A percentile compares a stretch with the other conserved stretches of the same genome.
These are phyloP conservation scores for Apiotrichum veenhuisii DNA, from an alignment of 1,284 basidiomycete genomes.

Conservation along the genomic window DNA sequence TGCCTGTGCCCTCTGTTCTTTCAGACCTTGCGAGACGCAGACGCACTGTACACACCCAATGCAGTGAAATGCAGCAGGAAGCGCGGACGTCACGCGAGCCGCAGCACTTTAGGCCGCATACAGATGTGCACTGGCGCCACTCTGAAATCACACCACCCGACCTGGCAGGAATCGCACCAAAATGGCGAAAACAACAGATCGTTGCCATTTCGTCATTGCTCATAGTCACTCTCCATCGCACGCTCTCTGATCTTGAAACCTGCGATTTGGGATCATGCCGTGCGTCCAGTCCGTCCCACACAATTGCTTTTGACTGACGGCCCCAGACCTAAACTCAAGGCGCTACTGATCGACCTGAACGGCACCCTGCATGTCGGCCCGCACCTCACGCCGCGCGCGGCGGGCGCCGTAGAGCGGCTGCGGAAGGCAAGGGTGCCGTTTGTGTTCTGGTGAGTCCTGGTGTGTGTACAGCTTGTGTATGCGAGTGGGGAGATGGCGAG, in stretches of 20 bases:
- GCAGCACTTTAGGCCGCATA: too few relatives aligned
- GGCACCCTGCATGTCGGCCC: slow-evolving; percentile 64
- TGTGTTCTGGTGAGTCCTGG: slow-evolving; percentile 63
- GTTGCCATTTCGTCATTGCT: background rate
- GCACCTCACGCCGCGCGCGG: slow-evolving; percentile 55
- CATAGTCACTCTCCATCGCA: background rate
- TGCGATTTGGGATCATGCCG: background rate
- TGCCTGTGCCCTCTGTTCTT: too few relatives aligned
- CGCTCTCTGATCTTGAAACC: background rate
- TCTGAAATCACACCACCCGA: too few relatives aligned
- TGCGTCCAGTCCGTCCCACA: background rate
- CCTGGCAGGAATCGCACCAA: too few relatives aligned
- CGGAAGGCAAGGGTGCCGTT: slow-evolving; percentile 55
- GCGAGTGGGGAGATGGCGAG: too few relatives aligned
- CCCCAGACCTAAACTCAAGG: slow-evolving; percentile 34
- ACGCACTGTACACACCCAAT: too few relatives aligned
- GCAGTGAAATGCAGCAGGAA: too few relatives aligned
- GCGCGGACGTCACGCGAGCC: too few relatives aligned
- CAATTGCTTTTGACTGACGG: background rate
- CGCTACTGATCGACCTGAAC: slow-evolving; percentile 64
- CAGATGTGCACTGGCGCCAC: too few relatives aligned
- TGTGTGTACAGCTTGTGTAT: too few relatives aligned
- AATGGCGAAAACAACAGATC: too few relatives aligned
- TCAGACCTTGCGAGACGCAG: too few relatives aligned
- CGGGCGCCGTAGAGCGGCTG: slow-evolving; percentile 55